Conservation (phyloP, 2,329 filamentous ascomycete genomes). For the Beauveria brongniartii region DNA sequence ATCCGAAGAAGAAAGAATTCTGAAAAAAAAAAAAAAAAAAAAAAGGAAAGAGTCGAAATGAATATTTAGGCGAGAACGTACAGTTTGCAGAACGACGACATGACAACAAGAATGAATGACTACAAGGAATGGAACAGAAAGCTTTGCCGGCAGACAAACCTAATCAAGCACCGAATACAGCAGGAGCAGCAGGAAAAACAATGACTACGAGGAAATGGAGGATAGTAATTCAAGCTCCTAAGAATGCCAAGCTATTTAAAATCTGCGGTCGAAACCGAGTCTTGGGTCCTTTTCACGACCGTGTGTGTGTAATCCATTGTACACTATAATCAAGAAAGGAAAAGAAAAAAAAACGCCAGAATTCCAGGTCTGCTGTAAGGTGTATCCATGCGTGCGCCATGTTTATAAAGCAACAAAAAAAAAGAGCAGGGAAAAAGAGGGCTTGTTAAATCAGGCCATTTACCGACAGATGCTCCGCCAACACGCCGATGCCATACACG, state of each 20-base stretch:
- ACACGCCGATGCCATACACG: slow-evolving; percentile 50
- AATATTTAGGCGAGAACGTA: not conserved
- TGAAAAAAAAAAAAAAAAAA: not conserved
- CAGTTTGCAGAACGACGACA: not conserved
- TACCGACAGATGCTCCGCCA: slow-evolving; percentile 49
- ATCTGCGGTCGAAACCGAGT: not conserved
- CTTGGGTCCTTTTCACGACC: not conserved
- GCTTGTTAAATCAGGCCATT: not conserved
- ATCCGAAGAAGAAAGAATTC: not conserved
- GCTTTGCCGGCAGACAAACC: not conserved
- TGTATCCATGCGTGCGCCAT: slow-evolving; percentile 6
- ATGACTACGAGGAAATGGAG: not conserved
- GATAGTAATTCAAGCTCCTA: not conserved
- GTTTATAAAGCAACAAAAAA: not conserved
- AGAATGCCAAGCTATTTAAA: not conserved
- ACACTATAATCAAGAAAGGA: not conserved
- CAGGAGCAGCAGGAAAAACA: no score
- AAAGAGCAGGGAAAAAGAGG: not conserved
- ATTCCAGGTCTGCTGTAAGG: not conserved
- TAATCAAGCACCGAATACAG: not conserved
- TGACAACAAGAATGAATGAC: not conserved
- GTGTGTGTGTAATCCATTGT: not conserved
- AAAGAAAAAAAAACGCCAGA: slow-evolving; percentile 5
- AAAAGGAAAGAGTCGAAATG: not conserved
- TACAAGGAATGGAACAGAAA: not conserved